Evolutionary conservation across 2,329 filamentous ascomycete species (phyloP).

Genomic region (Hypoxylon rubiginosum): DNA sequence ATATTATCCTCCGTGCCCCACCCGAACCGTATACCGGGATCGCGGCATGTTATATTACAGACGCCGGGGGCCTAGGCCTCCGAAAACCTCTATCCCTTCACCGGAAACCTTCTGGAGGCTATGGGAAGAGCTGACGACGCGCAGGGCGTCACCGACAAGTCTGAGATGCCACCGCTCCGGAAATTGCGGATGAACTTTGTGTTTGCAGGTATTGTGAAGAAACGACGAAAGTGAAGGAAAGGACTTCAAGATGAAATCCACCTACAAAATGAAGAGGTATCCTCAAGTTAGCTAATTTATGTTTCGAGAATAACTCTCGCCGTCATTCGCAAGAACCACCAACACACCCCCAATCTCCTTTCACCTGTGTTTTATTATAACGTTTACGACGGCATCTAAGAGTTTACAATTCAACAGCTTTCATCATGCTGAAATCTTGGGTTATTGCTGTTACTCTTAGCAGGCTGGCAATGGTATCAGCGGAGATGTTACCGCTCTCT

Average conservation of each 20-base stretch:
- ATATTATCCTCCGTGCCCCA: not conserved
- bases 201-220: not conserved
- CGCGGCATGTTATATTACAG: not conserved
- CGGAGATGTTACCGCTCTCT: constrained; percentile 6
- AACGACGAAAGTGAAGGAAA: not conserved
- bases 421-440: constrained; percentile 24
- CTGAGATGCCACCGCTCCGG: not conserved
- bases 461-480: not conserved
- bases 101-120: not conserved
- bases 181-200: not conserved
- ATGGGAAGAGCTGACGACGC: not conserved
- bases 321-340: not conserved
- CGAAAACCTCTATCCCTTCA: not conserved
- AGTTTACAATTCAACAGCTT: not conserved
- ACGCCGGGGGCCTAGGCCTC: constrained; percentile 4
- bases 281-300: not conserved
- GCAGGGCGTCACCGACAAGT: not conserved
- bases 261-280: not conserved
- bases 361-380: not conserved
- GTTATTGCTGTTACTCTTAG: constrained; percentile 8
- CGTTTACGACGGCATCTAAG: not conserved
- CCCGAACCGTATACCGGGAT: not conserved
- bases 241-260: not conserved
- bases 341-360: not conserved
- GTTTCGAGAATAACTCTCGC: not conserved